Percentiles rank a stretch among this genome's conserved stretches.
These are phyloP conservation scores for Coleophoma crateriformis DNA, from an alignment of 2,329 filamentous ascomycete species.

Conservation along the genomic window DNA sequence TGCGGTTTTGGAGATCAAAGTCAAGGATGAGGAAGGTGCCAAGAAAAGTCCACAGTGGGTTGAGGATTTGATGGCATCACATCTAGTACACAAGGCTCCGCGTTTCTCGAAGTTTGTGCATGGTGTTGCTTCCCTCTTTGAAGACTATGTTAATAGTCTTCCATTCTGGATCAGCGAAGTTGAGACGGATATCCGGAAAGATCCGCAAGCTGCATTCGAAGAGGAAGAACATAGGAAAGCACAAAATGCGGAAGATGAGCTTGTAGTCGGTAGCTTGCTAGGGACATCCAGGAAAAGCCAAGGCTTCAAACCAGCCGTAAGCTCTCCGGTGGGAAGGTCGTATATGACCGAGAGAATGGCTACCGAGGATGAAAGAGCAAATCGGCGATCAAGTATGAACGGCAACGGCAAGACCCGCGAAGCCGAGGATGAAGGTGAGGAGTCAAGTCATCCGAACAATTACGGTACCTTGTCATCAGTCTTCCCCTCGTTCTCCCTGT, in stretches of 20 bases:
- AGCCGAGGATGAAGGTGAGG: slow-evolving; percentile 31
- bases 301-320: slow-evolving; percentile 53
- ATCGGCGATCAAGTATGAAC: slow-evolving; percentile 24
- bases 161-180: slow-evolving; percentile 94
- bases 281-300: slow-evolving; percentile 40
- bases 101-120: slow-evolving; percentile 97
- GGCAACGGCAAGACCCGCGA: slow-evolving; percentile 16
- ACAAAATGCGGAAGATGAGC: slow-evolving; percentile 77
- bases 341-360: slow-evolving; percentile 52
- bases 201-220: slow-evolving; percentile 85
- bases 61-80: slow-evolving; percentile 84
- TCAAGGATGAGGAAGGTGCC: slow-evolving; percentile 54
- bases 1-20: slow-evolving; percentile 87
- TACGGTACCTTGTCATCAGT: slow-evolving; percentile 62
- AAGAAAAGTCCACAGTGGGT: slow-evolving; percentile 80
- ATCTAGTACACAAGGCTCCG: slow-evolving; percentile 83
- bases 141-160: slow-evolving; percentile 92
- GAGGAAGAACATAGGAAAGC: slow-evolving; percentile 82
- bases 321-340: slow-evolving; percentile 65
- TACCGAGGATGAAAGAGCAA: slow-evolving; percentile 30
- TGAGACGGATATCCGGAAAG: slow-evolving; percentile 88
- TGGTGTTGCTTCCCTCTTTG: slow-evolving; percentile 84
- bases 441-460: slow-evolving; percentile 27
- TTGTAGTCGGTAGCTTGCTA: slow-evolving; percentile 84
- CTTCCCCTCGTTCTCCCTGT: slow-evolving; percentile 77